Evolutionary conservation across 495 filamentous ascomycete species (phyloP), one percentile per base, ranked within the genome.

Genomic region (Aspergillus baeticus): DNA sequence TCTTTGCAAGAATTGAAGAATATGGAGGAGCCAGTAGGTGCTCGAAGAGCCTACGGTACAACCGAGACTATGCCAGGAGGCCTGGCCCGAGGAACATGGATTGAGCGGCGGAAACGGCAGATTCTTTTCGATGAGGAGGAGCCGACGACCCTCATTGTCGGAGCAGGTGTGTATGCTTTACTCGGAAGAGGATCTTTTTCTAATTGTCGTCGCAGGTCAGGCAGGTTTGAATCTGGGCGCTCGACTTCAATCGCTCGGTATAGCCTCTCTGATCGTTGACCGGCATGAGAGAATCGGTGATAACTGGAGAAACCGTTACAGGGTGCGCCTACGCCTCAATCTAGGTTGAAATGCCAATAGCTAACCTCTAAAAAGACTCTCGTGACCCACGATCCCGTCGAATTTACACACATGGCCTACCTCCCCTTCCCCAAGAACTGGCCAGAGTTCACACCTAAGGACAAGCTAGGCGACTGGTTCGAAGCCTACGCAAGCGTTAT

Each of bases 391-490:
- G 88, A 91, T 48, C 85, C 88, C 0, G 83, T 88, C 6, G 86
- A 86, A 74, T 90, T 82, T 64, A 87, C 89, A 47, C 88, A 92
- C 63, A 68, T 91, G 69, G 85, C 89, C 1, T 92, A 90, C 62
- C 62, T 92, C 0, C 75, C 79, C 0, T 92, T 91, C 58, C 88
- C 89, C 0, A 71, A 79, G 1, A 78, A 76, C 55, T 92, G 88
- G 87, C 71, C 74, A 0, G 69, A 86, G 29, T 89, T 87, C 61
- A 88, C 87, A 0, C 89, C 89, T 0, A 91, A 91, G 65, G 87
- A 92, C 65, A 92, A 92, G 55, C 75, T 92, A 0, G 89, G 81
- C 15, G 84, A 90, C 45, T 92, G 87, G 82, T 84, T 92, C 54
- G 86, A 91, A 47, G 75, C 79, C 3, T 93, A 93, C 57, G 88